phyloP scores from a whole-genome alignment of 257 asterid species.

The Primulina tabacum region DNA sequence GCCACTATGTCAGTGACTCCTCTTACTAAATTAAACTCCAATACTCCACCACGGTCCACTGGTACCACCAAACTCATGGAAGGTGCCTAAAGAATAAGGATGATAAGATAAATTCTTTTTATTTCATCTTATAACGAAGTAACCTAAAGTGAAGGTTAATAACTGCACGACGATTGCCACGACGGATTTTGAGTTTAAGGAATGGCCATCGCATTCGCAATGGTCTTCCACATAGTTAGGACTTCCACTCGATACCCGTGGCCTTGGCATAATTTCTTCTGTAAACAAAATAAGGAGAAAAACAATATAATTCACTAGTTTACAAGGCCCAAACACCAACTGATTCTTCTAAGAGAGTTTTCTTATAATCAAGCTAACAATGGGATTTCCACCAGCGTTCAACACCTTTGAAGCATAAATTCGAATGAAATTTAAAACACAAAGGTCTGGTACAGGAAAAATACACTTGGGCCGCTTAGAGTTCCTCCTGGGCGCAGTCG shows the following conservation, averaged over 20 bases:
- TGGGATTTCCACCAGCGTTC: neutral
- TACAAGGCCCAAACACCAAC: neutral
- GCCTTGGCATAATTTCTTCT: neutral
- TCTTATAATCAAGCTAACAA: neutral
- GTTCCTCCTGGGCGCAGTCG: conserved; percentile 56
- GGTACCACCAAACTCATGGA: neutral
- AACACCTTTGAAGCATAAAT: neutral
- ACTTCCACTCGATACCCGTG: neutral
- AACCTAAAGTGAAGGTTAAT: neutral
- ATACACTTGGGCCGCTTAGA: conserved; percentile 92
- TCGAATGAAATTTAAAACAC: neutral
- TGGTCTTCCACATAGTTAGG: neutral
- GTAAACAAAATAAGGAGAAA: neutral
- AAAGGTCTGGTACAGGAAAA: neutral
- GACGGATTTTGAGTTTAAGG: neutral
- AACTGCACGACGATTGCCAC: neutral
- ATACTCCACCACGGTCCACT: neutral
- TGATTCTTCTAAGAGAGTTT: neutral
- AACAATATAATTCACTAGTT: neutral
- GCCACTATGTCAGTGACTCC: neutral
- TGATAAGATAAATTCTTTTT: neutral
- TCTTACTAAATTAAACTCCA: neutral
- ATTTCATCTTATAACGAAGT: neutral
- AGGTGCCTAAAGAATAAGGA: neutral
- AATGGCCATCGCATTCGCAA: neutral